phyloP scores from a whole-genome alignment of 768 basidiomycete genomes.

The Chalciporus pseudorubinellus region DNA sequence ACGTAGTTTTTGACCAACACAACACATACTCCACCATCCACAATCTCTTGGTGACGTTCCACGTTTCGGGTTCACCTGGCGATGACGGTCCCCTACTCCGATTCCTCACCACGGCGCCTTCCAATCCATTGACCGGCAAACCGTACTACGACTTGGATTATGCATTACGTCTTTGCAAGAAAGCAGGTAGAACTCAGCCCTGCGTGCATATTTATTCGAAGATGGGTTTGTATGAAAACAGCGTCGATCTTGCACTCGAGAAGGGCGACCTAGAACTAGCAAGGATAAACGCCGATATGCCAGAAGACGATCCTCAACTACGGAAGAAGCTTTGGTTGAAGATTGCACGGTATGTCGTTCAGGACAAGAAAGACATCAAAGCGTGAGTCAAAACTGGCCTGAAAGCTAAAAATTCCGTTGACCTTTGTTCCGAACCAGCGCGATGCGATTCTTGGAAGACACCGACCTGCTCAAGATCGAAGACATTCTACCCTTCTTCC shows the following conservation, averaged over 20 bases:
- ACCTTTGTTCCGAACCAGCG: constrained; percentile 47
- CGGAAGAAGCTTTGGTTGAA: constrained; percentile 97
- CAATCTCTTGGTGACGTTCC: constrained; percentile 89
- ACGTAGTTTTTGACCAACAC: constrained; percentile 77
- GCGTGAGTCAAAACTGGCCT: constrained; percentile 56
- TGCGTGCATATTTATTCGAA: constrained; percentile 97
- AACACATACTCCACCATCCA: constrained; percentile 86
- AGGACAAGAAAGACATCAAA: constrained; percentile 97
- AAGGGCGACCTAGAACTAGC: constrained; percentile 95
- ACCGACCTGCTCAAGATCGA: constrained; percentile 96
- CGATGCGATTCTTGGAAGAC: constrained; percentile 95
- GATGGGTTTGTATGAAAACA: constrained; percentile 96
- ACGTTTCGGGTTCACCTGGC: constrained; percentile 49
- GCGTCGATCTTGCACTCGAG: constrained; percentile 90
- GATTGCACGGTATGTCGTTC: constrained; percentile 97
- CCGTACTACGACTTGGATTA: constrained; percentile 98
- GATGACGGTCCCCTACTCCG: constrained; percentile 79
- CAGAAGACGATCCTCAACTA: constrained; percentile 82
- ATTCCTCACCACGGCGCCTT: constrained; percentile 80
- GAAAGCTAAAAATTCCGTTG: neutral
- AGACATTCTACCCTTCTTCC: constrained; percentile 99
- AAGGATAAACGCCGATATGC: constrained; percentile 92
- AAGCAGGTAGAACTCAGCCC: constrained; percentile 73
- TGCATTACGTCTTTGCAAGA: constrained; percentile 88
- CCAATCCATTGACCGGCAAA: constrained; percentile 75